Percentiles rank a stretch among this genome's conserved stretches.
Conservation (phyloP, 2,329 filamentous ascomycete species). For the Talaromyces sp. region DNA sequence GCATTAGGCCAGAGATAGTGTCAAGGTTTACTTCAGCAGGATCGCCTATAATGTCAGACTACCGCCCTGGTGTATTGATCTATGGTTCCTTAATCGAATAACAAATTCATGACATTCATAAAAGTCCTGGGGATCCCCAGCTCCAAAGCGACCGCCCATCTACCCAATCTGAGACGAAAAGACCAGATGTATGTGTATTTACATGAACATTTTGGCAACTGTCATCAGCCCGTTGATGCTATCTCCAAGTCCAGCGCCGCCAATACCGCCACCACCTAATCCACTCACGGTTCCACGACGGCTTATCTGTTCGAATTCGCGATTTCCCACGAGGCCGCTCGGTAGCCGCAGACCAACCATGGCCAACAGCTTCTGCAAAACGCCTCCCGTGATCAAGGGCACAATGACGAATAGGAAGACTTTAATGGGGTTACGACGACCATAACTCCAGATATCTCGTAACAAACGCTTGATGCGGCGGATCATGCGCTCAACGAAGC, state of each 20-base stretch:
- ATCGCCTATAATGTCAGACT: background rate
- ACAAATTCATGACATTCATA: background rate
- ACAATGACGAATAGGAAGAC: slow-evolving; percentile 83
- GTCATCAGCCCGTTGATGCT: slow-evolving; percentile 32
- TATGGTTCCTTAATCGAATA: background rate
- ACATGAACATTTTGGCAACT: slow-evolving; percentile 39
- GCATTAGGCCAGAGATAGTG: background rate
- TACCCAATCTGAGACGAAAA: background rate
- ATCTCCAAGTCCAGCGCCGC: slow-evolving; percentile 32
- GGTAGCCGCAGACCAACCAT: slow-evolving; percentile 79
- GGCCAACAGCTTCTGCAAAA: slow-evolving; percentile 70
- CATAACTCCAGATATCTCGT: slow-evolving; percentile 76
- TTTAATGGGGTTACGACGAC: slow-evolving; percentile 78
- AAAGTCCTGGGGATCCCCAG: background rate
- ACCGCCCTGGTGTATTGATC: background rate
- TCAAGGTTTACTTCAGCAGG: background rate
- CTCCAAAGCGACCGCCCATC: background rate
- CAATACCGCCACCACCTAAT: slow-evolving; percentile 21
- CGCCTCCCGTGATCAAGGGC: slow-evolving; percentile 81
- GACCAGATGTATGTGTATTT: slow-evolving; percentile 8
- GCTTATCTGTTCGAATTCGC: slow-evolving; percentile 17
- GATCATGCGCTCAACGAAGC: slow-evolving; percentile 71
- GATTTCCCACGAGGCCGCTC: slow-evolving; percentile 36
- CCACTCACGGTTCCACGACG: slow-evolving; percentile 17
- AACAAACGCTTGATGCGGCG: slow-evolving; percentile 74